Evolutionary conservation across 2,329 filamentous ascomycete genomes (phyloP), one percentile per base, ranked within the genome.

Genomic region (Coniochaeta hoffmannii): DNA sequence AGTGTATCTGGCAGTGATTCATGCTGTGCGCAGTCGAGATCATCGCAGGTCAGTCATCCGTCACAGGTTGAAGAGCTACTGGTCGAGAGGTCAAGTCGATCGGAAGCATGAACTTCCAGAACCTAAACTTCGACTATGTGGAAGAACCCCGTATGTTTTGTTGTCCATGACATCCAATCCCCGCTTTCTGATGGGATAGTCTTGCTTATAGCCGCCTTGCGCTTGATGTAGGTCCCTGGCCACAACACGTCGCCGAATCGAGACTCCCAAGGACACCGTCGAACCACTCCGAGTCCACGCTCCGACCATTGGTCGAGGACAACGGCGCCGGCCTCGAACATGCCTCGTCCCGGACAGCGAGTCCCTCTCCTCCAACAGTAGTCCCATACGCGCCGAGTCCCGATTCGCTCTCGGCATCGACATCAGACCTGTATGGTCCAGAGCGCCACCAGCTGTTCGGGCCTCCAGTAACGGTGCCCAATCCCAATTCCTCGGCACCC

Each of bases 341-440:
- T 58, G 56, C 58, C 56, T 59, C 62, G 55, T 57, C 64, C 57
- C 62, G 57, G 51, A 56, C 56, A 32, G 60, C 61, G 22, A 70
- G 68, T 15, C 59, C 64, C 26, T 71, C 71, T 17, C 66, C 73
- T 15, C 68, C 68, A 26, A 68, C 70, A 17, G 55, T 64, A 59
- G 58, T 68, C 30, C 69, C 67, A 8, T 68, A 64, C 60, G 70
- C 69, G 1, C 73, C 73, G 1, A 72, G 74, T 17, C 74, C 72
- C 32, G 71, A 71, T 10, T 68, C 69, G 30, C 63, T 68, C 14
- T 64, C 64, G 8, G 64, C 62, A 1, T 62, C 65, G 19, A 61
- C 67, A 28, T 59, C 69, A 51, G 75, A 78, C 56, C 66, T 75
- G 30, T 75, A 78, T 68, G 75, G 73, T 3, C 71, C 73, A 7